phyloP scores from a whole-genome alignment of 306 rosid genomes.

The Lathyrus tuberosus region DNA sequence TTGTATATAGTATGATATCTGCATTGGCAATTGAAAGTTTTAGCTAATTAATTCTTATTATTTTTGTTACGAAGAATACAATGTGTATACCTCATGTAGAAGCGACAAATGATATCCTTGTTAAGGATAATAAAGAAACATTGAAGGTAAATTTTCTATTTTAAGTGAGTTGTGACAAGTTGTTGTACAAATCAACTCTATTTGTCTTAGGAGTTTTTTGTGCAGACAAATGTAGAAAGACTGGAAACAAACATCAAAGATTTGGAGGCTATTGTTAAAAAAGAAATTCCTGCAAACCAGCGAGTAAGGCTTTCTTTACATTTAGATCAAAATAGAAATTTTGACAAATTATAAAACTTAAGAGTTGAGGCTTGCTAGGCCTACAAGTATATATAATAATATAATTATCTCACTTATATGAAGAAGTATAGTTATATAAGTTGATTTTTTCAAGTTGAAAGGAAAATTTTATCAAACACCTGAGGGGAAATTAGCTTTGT shows the following conservation, averaged over 20 bases:
- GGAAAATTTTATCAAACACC: no score
- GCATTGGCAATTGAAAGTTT: not conserved
- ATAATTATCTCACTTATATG: no score
- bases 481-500: no score
- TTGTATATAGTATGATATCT: not conserved
- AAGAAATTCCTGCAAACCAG: constrained; percentile 33
- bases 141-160: constrained; percentile 36
- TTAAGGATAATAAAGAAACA: constrained; percentile 32
- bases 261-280: constrained; percentile 38
- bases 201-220: constrained; percentile 8
- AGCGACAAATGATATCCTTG: constrained; percentile 30
- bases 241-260: constrained; percentile 27
- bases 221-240: constrained; percentile 37
- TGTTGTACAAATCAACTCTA: constrained; percentile 1
- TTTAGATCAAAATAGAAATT: constrained; percentile 19
- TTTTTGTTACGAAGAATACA: not conserved
- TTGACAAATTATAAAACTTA: not conserved
- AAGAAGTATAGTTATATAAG: no score
- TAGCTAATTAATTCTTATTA: not conserved
- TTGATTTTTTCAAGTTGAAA: no score
- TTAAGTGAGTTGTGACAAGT: not conserved
- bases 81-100: constrained; percentile 10
- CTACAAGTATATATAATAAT: no score
- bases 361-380: no score
- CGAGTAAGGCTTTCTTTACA: constrained; percentile 40